Evolutionary conservation across 2,329 filamentous ascomycete species (phyloP).

Genomic region (Aspergillus persii): DNA sequence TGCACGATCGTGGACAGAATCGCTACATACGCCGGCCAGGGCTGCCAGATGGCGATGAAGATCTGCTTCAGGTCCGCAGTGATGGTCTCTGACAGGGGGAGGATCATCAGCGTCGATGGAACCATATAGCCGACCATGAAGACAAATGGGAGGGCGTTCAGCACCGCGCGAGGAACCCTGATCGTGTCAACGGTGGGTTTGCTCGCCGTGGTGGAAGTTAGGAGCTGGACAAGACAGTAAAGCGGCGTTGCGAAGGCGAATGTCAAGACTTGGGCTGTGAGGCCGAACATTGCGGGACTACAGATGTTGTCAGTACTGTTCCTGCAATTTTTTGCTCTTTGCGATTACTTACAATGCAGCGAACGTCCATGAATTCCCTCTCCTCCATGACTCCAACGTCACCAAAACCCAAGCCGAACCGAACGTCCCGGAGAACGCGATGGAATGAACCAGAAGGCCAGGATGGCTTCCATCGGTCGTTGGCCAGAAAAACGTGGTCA

Average conservation of each 20-base stretch:
- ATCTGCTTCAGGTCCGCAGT: conserved; percentile 46
- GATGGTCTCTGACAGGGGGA: conserved; percentile 42
- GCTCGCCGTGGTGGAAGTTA: conserved; percentile 40
- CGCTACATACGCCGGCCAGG: conserved; percentile 49
- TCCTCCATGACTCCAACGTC: conserved; percentile 45
- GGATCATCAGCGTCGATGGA: conserved; percentile 44
- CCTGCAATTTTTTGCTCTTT: background rate
- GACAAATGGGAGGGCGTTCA: conserved; percentile 40
- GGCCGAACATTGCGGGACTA: conserved; percentile 38
- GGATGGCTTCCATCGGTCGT: conserved; percentile 39
- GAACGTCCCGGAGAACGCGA: conserved; percentile 42
- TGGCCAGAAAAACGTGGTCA: conserved; percentile 43
- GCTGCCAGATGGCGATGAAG: conserved; percentile 51
- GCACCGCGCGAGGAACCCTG: conserved; percentile 29
- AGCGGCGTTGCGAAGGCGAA: conserved; percentile 47
- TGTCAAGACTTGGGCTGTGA: conserved; percentile 43
- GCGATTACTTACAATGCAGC: conserved; percentile 42
- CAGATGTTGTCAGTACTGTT: too few relatives aligned
- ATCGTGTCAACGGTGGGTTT: conserved; percentile 36
- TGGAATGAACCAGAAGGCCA: conserved; percentile 34
- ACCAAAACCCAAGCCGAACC: conserved; percentile 44
- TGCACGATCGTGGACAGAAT: conserved; percentile 37
- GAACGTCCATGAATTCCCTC: conserved; percentile 42
- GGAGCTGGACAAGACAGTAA: conserved; percentile 44
- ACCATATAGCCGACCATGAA: conserved; percentile 45